Conservation (phyloP, 306 rosid species). For the Heteromeles arbutifolia region DNA sequence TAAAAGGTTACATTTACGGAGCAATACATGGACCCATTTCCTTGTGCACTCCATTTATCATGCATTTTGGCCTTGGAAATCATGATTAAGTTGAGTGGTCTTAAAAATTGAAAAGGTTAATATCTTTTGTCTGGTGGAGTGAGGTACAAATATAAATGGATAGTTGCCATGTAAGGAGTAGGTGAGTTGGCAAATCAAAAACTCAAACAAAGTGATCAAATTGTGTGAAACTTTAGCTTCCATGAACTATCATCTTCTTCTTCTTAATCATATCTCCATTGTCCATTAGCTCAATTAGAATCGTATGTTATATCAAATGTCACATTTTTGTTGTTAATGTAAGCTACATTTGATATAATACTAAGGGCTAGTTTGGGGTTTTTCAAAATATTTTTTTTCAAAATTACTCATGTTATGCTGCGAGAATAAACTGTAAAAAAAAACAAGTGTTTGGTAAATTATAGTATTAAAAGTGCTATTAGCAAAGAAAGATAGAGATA, state of each 20-base stretch:
- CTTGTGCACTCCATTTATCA: neutral
- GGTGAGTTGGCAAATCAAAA: conserved; percentile 13
- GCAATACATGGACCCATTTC: neutral
- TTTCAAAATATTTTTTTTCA: too few species aligned
- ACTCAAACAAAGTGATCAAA: neutral
- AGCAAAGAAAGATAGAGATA: too few species aligned
- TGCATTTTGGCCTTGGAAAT: neutral
- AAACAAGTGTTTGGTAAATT: too few species aligned
- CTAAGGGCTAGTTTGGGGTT: too few species aligned
- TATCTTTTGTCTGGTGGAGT: neutral
- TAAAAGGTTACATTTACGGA: neutral
- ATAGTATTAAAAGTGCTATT: too few species aligned
- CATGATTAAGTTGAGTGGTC: neutral
- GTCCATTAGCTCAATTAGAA: neutral
- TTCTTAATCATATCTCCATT: neutral
- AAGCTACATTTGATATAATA: neutral
- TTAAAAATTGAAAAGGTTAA: neutral
- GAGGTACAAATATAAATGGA: neutral
- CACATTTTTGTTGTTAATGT: neutral
- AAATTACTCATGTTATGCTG: too few species aligned
- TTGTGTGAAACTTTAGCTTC: neutral
- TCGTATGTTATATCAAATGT: neutral
- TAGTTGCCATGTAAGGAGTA: conserved; percentile 6
- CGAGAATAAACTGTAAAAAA: too few species aligned
- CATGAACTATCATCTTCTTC: neutral